These are phyloP conservation scores for Candida nitratophila DNA, from an alignment of 805 yeast genomes.

Conservation along the genomic window DNA sequence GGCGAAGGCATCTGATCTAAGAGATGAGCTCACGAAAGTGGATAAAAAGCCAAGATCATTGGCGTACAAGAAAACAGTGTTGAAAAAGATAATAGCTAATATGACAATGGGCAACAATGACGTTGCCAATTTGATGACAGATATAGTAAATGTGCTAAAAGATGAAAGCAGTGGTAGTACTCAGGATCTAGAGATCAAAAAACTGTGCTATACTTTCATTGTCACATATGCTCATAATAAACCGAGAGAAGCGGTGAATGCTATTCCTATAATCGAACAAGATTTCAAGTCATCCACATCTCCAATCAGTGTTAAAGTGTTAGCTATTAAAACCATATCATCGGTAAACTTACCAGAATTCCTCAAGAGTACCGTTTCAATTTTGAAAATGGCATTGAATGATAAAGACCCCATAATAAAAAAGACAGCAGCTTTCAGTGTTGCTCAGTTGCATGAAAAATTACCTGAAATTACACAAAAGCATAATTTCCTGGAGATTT, in stretches of 20 bases:
- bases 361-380: conserved; percentile 35
- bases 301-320: conserved; percentile 43
- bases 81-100: conserved; percentile 76
- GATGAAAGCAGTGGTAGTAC: conserved; percentile 23
- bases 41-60: conserved; percentile 32
- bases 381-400: conserved; percentile 27
- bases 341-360: conserved; percentile 51
- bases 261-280: conserved; percentile 45
- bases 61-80: conserved; percentile 35
- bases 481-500: conserved; percentile 35
- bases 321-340: conserved; percentile 60
- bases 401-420: conserved; percentile 56
- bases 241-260: conserved; percentile 47
- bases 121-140: conserved; percentile 59
- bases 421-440: conserved; percentile 61
- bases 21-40: conserved; percentile 22
- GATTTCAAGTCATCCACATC: conserved; percentile 33
- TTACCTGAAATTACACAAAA: conserved; percentile 40
- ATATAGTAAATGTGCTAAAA: conserved; percentile 46
- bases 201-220: conserved; percentile 64
- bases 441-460: conserved; percentile 58
- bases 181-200: conserved; percentile 58
- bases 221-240: conserved; percentile 51
- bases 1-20: conserved; percentile 23
- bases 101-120: conserved; percentile 78